phyloP scores from a whole-genome alignment of 257 asterid genomes.

The Solanum sitiens region DNA sequence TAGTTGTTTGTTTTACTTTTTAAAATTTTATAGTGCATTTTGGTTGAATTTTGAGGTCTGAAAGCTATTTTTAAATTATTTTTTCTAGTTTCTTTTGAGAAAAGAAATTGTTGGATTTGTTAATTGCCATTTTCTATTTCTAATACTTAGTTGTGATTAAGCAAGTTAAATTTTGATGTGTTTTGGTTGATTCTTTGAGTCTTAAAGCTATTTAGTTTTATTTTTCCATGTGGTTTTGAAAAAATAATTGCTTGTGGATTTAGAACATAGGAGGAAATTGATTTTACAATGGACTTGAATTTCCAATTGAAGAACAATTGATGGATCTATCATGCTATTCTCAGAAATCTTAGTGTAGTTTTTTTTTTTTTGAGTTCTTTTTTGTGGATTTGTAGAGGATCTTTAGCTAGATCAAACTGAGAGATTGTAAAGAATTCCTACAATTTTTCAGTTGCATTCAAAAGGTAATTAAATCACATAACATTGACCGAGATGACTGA shows the following conservation, averaged over 20 bases:
- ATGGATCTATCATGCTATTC: neutral
- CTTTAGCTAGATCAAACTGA: neutral
- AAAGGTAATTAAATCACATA: neutral
- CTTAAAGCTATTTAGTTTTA: neutral
- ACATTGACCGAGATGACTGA: neutral
- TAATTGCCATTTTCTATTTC: neutral
- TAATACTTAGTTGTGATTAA: neutral
- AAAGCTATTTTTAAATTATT: neutral
- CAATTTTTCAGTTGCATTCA: neutral
- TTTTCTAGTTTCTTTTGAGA: neutral
- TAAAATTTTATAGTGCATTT: neutral
- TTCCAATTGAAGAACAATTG: neutral
- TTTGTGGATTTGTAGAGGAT: neutral
- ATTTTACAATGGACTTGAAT: neutral
- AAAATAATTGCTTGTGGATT: neutral
- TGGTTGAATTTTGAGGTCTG: neutral
- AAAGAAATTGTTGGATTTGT: neutral
- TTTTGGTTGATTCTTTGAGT: neutral
- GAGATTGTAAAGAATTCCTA: neutral
- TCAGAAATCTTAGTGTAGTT: neutral
- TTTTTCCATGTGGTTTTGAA: neutral
- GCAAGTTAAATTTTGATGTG: neutral
- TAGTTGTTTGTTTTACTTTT: neutral
- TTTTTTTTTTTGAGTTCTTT: neutral
- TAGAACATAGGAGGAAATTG: neutral